Base-by-base conservation (phyloP, 805 yeast species). In the Candida glaebosa region DNA sequence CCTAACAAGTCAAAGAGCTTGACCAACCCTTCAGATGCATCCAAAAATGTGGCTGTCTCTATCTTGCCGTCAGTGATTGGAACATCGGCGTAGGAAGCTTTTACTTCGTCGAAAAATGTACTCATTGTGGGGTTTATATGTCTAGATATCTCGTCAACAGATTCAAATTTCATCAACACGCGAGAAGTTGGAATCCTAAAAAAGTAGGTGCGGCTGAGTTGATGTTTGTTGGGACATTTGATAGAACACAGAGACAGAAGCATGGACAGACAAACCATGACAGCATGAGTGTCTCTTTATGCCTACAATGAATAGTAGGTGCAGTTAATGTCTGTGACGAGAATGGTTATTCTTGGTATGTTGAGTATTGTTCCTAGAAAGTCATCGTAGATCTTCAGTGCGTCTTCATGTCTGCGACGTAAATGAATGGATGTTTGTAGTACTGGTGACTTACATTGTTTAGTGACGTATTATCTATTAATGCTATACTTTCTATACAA, bases 1-100 rank as follows among this genome's bases (percentile, higher is more conserved):
- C 95, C 95, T 49, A 88, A 72, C 37, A 88, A 71, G 60, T 88
- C 93, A 60, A 88, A 89, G 47, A 89, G 71, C 61, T 84, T 81
- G 53, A 88, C 87, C 45, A 88, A 71, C 8, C 95, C 82, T 65
- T 83, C 93, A 15, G 93, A 71, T 10, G 96, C 96, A 57, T 81
- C 87, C 48, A 88, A 73, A 56, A 88, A 88, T 54, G 79, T 81
- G 15, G 81, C 67, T 14, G 96, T 87, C 53, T 82, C 71, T 57
- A 88, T 72, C 61, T 85, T 80, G 43, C 72, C 71, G 45, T 77
- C 82, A 34, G 65, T 59, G 47, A 85, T 71, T 20, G 86, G 76
- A 39, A 88, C 95, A 55, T 84, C 93, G 52, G 72, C 76, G 63
- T 85, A 88, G 54, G 88, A 81, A 60, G 71, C 73, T 57, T 82